Conservation (phyloP, 2,329 filamentous ascomycete species). For the Neonectria ditissima region DNA sequence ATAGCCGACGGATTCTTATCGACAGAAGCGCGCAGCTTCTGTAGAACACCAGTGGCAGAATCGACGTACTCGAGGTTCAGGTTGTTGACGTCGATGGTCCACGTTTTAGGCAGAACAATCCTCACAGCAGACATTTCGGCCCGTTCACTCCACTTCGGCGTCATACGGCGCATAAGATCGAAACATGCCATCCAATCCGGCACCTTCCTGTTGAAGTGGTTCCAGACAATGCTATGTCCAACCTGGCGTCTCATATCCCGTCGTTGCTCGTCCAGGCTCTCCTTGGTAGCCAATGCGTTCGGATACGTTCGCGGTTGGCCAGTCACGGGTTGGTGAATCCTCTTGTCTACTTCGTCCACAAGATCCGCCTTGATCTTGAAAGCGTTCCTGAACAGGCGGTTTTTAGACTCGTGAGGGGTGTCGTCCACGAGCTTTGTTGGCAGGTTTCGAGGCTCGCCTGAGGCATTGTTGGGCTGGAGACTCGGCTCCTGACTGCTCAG, state of each 20-base stretch:
- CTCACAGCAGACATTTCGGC: conserved; percentile 52
- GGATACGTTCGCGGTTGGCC: conserved; percentile 46
- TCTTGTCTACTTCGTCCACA: conserved; percentile 36
- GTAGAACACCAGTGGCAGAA: conserved; percentile 49
- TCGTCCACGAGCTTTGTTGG: conserved; percentile 27
- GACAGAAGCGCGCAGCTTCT: conserved; percentile 49
- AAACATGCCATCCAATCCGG: conserved; percentile 57
- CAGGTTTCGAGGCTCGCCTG: conserved; percentile 6
- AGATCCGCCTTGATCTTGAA: conserved; percentile 42
- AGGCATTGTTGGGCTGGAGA: conserved; percentile 10
- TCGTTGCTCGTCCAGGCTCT: conserved; percentile 37
- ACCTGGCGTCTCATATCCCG: conserved; percentile 51
- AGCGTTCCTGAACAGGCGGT: conserved; percentile 45
- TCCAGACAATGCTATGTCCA: conserved; percentile 51
- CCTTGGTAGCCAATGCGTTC: conserved; percentile 36
- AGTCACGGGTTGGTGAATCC: conserved; percentile 44
- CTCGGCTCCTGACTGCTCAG: neutral
- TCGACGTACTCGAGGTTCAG: conserved; percentile 56
- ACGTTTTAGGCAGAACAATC: conserved; percentile 51
- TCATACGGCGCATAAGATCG: conserved; percentile 52
- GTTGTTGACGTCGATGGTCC: conserved; percentile 50
- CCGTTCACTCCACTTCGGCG: conserved; percentile 48
- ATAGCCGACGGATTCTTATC: conserved; percentile 50
- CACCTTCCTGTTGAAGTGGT: conserved; percentile 43
- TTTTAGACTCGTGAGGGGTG: conserved; percentile 38